Evolutionary conservation across 495 filamentous ascomycete genomes (phyloP), one percentile per base, ranked within the genome.

Genomic region (Lichina pygmaea): DNA sequence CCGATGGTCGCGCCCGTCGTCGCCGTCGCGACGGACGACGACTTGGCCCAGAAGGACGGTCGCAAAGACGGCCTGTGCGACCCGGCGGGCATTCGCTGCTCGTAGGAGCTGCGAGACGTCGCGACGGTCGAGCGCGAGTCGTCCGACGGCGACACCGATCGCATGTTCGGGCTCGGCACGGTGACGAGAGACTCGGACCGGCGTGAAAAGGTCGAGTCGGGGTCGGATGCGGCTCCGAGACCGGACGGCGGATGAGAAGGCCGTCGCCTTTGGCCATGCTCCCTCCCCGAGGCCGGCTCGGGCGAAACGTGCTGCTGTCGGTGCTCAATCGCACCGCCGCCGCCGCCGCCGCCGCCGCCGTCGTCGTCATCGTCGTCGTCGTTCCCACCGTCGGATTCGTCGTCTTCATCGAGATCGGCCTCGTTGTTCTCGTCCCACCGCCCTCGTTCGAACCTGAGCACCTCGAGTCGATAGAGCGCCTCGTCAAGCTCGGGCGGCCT

Each of bases 21-120:
- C 24, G 24, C 2, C 24, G 24, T 24, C 24, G 24, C 24, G 24
- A 4, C 4, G 24, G 24, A 24, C 24, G 24, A 4, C 24, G 24
- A 24, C 24, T 24, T 24, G 24, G 24, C 24, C 24, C 24, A 24
- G 24, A 24, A 4, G 24, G 24, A 24, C 24, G 24, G 24, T 24
- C 24, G 24, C 24, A 24, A 24, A 24, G 24, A 24, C 24, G 24
- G 24, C 24, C 24, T 1, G 24, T 24, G 24, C 24, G 34, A 10
- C 13, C 40, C 9, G 36, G 45, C 32, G 34, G 15, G 17, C 30
- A 17, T 36, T 34, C 13, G 7, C n/a, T 46, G 24, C 11, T 12
- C 34, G 30, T 39, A 15, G 10, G 46, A 48, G 44, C 13, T 36
- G n/a, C 32, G 40, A 8, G 46, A 48, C 39, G 46, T 44, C 7